phyloP scores from a whole-genome alignment of 2,329 filamentous ascomycete genomes.

The Alternaria alternata region DNA sequence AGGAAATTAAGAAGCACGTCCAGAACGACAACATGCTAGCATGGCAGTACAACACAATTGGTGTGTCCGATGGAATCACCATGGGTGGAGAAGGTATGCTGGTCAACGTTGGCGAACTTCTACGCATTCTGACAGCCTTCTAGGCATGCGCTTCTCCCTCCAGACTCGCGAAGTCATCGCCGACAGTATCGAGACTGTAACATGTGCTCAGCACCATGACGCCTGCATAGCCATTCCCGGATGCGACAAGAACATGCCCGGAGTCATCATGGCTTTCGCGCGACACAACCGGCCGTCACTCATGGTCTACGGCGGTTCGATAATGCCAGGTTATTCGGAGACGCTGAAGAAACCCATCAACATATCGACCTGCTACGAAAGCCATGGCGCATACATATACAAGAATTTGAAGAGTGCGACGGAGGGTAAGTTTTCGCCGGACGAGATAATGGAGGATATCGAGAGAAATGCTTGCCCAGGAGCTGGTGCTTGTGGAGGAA shows the following conservation, averaged over 20 bases:
- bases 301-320: slow-evolving; percentile 95
- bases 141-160: slow-evolving; percentile 92
- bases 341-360: slow-evolving; percentile 83
- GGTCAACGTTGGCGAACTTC: neutral
- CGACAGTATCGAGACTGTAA: slow-evolving; percentile 92
- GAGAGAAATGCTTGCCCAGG: slow-evolving; percentile 80
- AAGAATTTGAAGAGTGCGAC: slow-evolving; percentile 75
- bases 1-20: slow-evolving; percentile 83
- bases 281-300: slow-evolving; percentile 90
- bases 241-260: slow-evolving; percentile 98
- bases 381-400: slow-evolving; percentile 82
- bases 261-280: slow-evolving; percentile 87
- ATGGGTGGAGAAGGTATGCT: slow-evolving; percentile 85
- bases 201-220: slow-evolving; percentile 89
- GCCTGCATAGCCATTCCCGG: slow-evolving; percentile 93
- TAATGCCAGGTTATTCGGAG: slow-evolving; percentile 82
- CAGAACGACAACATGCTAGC: slow-evolving; percentile 85
- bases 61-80: slow-evolving; percentile 89
- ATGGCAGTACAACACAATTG: slow-evolving; percentile 94
- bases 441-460: slow-evolving; percentile 85
- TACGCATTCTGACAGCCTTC: neutral
- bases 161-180: slow-evolving; percentile 92
- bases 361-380: slow-evolving; percentile 88
- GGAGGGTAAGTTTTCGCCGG: slow-evolving; percentile 71
- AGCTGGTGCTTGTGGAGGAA: slow-evolving; percentile 84